Evolutionary conservation across 2,329 filamentous ascomycete species (phyloP).

Genomic region (Delphinella strobiligena): DNA sequence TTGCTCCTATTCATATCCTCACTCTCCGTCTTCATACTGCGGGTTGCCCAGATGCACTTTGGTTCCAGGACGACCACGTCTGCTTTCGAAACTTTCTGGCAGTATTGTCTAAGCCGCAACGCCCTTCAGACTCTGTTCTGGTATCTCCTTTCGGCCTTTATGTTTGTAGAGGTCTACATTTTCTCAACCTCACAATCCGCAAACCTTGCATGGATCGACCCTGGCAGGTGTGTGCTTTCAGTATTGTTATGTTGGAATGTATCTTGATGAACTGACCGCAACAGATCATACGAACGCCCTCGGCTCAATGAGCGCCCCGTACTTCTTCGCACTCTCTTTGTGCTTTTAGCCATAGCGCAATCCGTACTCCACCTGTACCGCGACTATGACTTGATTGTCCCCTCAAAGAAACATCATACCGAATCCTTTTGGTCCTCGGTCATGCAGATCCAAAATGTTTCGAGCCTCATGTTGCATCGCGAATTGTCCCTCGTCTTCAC

Average conservation of each 20-base stretch:
- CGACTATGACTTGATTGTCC: constrained; percentile 58
- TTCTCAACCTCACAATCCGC: constrained; percentile 51
- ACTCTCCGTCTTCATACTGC: constrained; percentile 69
- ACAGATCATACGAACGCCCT: constrained; percentile 50
- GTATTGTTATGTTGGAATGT: not conserved
- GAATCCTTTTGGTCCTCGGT: not conserved
- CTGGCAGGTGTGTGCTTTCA: constrained; percentile 43
- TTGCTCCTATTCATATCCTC: constrained; percentile 63
- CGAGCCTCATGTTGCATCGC: not conserved
- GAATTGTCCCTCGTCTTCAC: constrained; percentile 3
- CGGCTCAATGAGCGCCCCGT: constrained; percentile 77
- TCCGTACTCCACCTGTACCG: constrained; percentile 55
- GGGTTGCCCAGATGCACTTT: constrained; percentile 43
- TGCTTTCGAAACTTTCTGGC: constrained; percentile 50
- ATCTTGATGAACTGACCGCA: not conserved
- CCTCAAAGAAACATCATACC: no score
- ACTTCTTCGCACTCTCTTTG: constrained; percentile 61
- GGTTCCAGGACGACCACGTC: constrained; percentile 53
- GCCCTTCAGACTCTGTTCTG: constrained; percentile 60
- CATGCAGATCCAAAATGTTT: not conserved
- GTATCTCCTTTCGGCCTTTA: constrained; percentile 65
- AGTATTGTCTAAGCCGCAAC: constrained; percentile 45
- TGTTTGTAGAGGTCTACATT: constrained; percentile 73
- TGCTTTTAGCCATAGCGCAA: constrained; percentile 58
- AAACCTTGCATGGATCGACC: constrained; percentile 62